A percentile compares a stretch with the other conserved stretches of the same genome.
Evolutionary conservation across 352 stramenopile species (phyloP).

Genomic region (Phytophthora podocarpi): DNA sequence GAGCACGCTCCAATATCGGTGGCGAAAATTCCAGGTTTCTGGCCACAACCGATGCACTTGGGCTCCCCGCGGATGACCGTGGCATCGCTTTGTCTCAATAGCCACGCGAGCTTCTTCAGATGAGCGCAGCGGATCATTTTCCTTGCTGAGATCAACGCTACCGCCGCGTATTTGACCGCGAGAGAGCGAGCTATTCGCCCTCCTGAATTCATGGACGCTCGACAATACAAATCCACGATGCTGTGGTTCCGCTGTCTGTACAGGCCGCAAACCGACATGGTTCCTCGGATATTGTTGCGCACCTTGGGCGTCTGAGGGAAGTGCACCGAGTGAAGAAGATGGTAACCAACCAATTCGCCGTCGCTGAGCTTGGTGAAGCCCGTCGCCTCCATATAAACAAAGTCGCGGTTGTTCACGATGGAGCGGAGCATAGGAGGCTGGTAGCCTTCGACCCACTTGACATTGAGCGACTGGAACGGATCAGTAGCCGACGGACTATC

Average conservation of each 20-base stretch:
- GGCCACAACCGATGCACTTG: constrained; percentile 35
- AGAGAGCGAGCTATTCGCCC: constrained; percentile 50
- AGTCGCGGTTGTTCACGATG: constrained; percentile 43
- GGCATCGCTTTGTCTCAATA: constrained; percentile 20
- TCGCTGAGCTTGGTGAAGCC: constrained; percentile 37
- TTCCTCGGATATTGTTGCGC: constrained; percentile 47
- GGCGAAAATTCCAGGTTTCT: constrained; percentile 31
- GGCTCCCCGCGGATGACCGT: constrained; percentile 20
- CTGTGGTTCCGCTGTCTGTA: constrained; percentile 58
- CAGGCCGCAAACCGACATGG: constrained; percentile 56
- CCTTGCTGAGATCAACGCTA: constrained; percentile 49
- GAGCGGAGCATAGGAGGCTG: constrained; percentile 30
- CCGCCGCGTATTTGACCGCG: constrained; percentile 49
- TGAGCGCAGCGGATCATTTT: constrained; percentile 55
- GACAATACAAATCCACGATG: constrained; percentile 53
- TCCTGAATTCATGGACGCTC: constrained; percentile 43
- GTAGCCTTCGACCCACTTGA: constrained; percentile 56
- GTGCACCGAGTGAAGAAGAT: constrained; percentile 65
- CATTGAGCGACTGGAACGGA: constrained; percentile 51
- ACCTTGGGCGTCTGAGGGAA: constrained; percentile 50
- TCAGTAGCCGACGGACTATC: constrained; percentile 36
- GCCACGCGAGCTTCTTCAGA: constrained; percentile 59
- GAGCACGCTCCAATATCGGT: constrained; percentile 30
- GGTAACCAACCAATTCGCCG: constrained; percentile 62
- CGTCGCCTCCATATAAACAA: constrained; percentile 28